Conservation (phyloP, 805 yeast species). For the Monosporozyma yasuniensis region DNA sequence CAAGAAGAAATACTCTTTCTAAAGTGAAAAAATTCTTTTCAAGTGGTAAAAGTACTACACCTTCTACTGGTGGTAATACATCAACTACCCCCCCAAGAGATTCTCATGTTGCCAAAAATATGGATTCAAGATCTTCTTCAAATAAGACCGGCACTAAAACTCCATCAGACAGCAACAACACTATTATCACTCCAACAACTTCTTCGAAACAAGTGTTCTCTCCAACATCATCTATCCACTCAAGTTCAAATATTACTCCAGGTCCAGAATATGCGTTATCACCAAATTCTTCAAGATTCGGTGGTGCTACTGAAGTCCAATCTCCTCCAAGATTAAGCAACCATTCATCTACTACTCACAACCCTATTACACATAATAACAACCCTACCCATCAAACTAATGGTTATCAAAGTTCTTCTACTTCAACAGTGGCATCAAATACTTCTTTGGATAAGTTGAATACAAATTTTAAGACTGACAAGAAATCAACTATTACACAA, state of each 20-base stretch:
- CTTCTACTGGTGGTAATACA: neutral
- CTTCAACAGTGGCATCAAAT: neutral
- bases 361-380: neutral
- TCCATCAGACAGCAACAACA: neutral
- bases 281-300: neutral
- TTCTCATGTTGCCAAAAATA: neutral
- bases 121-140: neutral
- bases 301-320: neutral
- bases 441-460: neutral
- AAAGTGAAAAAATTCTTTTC: constrained; percentile 8
- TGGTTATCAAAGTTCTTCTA: neutral
- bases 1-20: constrained; percentile 6
- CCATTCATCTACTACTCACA: neutral
- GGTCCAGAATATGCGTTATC: neutral
- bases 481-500: neutral
- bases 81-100: neutral
- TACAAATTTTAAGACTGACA: neutral
- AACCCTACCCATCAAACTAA: neutral
- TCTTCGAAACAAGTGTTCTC: neutral
- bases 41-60: neutral
- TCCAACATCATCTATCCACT: neutral
- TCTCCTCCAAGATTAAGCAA: constrained; percentile 2
- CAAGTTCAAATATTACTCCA: neutral
- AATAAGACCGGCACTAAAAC: neutral
- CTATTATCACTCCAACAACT: neutral